phyloP scores from a whole-genome alignment of 2,329 filamentous ascomycete species.

The Aspergillus versicolor region DNA sequence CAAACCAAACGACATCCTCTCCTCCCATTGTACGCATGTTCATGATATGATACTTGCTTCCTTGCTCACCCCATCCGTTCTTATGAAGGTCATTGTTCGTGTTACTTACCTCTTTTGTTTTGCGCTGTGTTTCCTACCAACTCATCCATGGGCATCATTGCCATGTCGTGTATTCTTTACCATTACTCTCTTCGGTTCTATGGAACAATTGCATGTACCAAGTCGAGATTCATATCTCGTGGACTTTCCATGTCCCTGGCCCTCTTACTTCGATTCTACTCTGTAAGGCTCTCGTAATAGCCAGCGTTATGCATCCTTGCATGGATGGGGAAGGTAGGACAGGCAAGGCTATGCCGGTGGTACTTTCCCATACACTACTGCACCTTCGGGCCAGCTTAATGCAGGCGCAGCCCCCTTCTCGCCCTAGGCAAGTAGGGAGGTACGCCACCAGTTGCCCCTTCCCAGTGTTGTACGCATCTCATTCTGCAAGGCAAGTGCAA shows the following conservation, averaged over 20 bases:
- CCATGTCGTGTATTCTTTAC: slow-evolving; percentile 10
- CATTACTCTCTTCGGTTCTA: not conserved
- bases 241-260: not conserved
- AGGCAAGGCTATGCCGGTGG: too few relatives aligned
- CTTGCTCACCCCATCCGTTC: slow-evolving; percentile 9
- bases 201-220: not conserved
- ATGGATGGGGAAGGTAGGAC: too few relatives aligned
- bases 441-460: not conserved
- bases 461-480: not conserved
- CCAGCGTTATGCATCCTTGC: too few relatives aligned
- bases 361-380: too few relatives aligned
- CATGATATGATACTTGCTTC: not conserved
- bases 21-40: slow-evolving; percentile 7
- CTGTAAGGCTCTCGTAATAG: not conserved
- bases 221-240: not conserved
- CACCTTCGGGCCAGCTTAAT: too few relatives aligned
- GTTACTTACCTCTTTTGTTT: slow-evolving; percentile 15
- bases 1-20: not conserved
- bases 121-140: not conserved
- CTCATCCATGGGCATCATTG: slow-evolving; percentile 2
- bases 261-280: not conserved
- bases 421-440: not conserved
- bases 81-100: slow-evolving; percentile 18
- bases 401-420: not conserved
- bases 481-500: not conserved